Evolutionary conservation across 371 early-diverging fungal genomes (phyloP).

Genomic region (Gilbertella persicaria): DNA sequence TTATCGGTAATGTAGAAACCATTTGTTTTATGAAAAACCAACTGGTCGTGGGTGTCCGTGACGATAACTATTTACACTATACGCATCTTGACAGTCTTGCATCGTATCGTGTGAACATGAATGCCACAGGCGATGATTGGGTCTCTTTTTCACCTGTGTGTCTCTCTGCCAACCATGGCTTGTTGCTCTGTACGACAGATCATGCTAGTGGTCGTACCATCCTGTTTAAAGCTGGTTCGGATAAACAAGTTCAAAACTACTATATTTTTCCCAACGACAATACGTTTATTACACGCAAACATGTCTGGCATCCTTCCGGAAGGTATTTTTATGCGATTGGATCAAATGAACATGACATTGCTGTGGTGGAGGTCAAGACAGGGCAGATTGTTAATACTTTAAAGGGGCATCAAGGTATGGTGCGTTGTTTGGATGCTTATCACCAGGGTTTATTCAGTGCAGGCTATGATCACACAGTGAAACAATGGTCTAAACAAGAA

Average conservation of each 20-base stretch:
- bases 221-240: slow-evolving; percentile 53
- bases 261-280: slow-evolving; percentile 66
- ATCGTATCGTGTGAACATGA: slow-evolving; percentile 64
- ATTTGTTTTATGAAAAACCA: slow-evolving; percentile 51
- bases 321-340: slow-evolving; percentile 69
- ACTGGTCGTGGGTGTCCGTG: slow-evolving; percentile 65
- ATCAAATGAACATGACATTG: slow-evolving; percentile 60
- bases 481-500: slow-evolving; percentile 32
- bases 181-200: slow-evolving; percentile 73
- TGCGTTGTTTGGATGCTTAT: slow-evolving; percentile 49
- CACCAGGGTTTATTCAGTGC: slow-evolving; percentile 37
- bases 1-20: slow-evolving; percentile 63
- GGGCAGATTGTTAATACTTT: slow-evolving; percentile 51
- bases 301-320: slow-evolving; percentile 67
- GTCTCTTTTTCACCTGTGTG: slow-evolving; percentile 80
- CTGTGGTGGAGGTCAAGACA: slow-evolving; percentile 63
- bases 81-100: slow-evolving; percentile 57
- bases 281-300: slow-evolving; percentile 57
- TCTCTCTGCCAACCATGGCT: slow-evolving; percentile 56
- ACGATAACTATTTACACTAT: slow-evolving; percentile 77
- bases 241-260: slow-evolving; percentile 61
- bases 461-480: slow-evolving; percentile 41
- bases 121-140: slow-evolving; percentile 79
- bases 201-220: slow-evolving; percentile 71
- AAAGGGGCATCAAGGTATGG: slow-evolving; percentile 51